A percentile compares a stretch with the other conserved stretches of the same genome.
phyloP scores from a whole-genome alignment of 495 filamentous ascomycete genomes.

The Aspergillus panamensis region DNA sequence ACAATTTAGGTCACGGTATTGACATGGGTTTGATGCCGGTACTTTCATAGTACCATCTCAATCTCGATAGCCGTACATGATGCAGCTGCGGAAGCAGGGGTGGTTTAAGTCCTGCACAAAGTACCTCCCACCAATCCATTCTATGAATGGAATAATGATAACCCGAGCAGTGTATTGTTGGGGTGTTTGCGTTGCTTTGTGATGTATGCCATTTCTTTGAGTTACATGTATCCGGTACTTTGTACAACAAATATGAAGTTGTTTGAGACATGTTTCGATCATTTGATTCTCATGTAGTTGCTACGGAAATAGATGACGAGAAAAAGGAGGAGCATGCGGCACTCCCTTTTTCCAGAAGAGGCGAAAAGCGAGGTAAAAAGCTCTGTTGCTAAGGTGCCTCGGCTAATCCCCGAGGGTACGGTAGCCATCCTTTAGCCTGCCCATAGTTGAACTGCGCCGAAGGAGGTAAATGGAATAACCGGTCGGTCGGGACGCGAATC shows the following conservation, averaged over 20 bases:
- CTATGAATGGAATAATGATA: not conserved
- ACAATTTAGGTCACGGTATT: not conserved
- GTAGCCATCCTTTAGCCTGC: not conserved
- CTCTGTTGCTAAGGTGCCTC: not conserved
- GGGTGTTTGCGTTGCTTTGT: not conserved
- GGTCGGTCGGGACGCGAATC: not conserved
- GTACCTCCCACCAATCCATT: not conserved
- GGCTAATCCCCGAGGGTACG: not conserved
- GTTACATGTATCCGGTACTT: not conserved
- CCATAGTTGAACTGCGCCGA: too few species aligned
- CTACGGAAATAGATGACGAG: not conserved
- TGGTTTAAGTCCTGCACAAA: not conserved
- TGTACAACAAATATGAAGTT: not conserved
- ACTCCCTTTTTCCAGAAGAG: not conserved
- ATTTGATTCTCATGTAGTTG: not conserved
- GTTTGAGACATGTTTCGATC: not conserved
- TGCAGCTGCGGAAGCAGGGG: conserved; percentile 17
- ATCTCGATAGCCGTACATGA: conserved; percentile 16
- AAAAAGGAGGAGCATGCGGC: not conserved
- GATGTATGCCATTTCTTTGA: not conserved
- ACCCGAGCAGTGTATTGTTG: not conserved
- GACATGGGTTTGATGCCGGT: not conserved
- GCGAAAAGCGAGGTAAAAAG: not conserved
- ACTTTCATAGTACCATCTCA: not conserved
- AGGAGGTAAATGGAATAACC: not conserved